A percentile compares a stretch with the other conserved stretches of the same genome.
phyloP scores from a whole-genome alignment of 2,329 filamentous ascomycete species.

The Ophiostoma australiae region DNA sequence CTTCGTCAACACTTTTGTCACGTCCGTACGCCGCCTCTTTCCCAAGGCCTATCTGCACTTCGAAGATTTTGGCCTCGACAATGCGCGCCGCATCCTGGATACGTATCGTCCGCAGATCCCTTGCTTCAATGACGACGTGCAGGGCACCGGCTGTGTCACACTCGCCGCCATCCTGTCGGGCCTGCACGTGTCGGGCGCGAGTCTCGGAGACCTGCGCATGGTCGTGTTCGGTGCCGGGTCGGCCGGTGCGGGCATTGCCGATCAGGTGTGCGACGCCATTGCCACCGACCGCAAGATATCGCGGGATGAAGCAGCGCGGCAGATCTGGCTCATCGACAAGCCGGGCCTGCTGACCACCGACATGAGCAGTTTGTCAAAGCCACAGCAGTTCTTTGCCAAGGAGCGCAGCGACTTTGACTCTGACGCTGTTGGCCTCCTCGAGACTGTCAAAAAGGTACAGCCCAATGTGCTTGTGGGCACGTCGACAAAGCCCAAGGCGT shows the following conservation, averaged over 20 bases:
- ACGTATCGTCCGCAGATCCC: slow-evolving; percentile 67
- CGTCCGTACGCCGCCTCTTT: slow-evolving; percentile 61
- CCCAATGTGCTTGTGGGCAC: slow-evolving; percentile 82
- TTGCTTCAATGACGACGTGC: slow-evolving; percentile 85
- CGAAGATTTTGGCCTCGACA: slow-evolving; percentile 77
- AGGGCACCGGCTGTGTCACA: slow-evolving; percentile 79
- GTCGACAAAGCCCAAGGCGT: slow-evolving; percentile 70
- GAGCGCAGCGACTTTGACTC: slow-evolving; percentile 55
- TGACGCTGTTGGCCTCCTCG: slow-evolving; percentile 44
- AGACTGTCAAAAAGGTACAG: slow-evolving; percentile 64
- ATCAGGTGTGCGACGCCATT: slow-evolving; percentile 77
- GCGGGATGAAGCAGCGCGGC: slow-evolving; percentile 68
- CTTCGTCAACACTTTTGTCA: slow-evolving; percentile 71
- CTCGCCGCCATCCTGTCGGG: slow-evolving; percentile 76
- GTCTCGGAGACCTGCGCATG: slow-evolving; percentile 63
- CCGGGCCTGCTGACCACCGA: slow-evolving; percentile 66
- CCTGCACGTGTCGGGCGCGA: slow-evolving; percentile 61
- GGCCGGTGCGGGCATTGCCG: slow-evolving; percentile 79
- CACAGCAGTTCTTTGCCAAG: slow-evolving; percentile 64
- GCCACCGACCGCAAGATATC: slow-evolving; percentile 60
- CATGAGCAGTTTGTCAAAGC: slow-evolving; percentile 46
- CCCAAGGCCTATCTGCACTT: slow-evolving; percentile 83
- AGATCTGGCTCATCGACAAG: slow-evolving; percentile 84
- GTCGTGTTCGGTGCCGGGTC: slow-evolving; percentile 77
- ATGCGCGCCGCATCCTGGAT: slow-evolving; percentile 71